phyloP scores from a whole-genome alignment of 257 asterid genomes.

The Nicotiana knightiana region DNA sequence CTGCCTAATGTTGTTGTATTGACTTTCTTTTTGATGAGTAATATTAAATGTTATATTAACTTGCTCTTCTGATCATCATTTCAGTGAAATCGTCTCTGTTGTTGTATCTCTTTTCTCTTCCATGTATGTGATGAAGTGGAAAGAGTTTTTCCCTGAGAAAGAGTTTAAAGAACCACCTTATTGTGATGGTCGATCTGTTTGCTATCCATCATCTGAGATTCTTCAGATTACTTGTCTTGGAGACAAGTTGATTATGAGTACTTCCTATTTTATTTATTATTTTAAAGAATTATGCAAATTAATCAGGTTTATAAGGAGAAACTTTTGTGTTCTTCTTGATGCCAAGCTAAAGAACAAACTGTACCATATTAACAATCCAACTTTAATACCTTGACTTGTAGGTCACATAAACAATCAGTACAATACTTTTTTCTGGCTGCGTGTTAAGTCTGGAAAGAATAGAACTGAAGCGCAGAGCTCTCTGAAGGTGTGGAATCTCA shows the following conservation, averaged over 20 bases:
- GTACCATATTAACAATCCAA: background rate
- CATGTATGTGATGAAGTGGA: conserved; percentile 63
- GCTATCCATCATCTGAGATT: conserved; percentile 68
- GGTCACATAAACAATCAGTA: conserved; percentile 93
- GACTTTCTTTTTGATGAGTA: background rate
- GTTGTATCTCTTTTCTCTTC: conserved; percentile 75
- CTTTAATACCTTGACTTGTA: conserved; percentile 22
- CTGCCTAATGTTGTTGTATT: background rate
- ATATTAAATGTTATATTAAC: background rate
- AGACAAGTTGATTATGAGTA: conserved; percentile 93
- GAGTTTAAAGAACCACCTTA: conserved; percentile 56
- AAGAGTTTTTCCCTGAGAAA: conserved; percentile 47
- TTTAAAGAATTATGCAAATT: background rate
- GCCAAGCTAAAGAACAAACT: background rate
- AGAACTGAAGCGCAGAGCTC: conserved; percentile 58
- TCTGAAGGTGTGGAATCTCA: conserved; percentile 46
- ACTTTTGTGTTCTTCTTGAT: background rate
- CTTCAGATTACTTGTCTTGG: conserved; percentile 84
- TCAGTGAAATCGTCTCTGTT: conserved; percentile 64
- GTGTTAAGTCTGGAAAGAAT: conserved; percentile 80
- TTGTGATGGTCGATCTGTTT: conserved; percentile 81
- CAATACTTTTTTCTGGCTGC: conserved; percentile 94
- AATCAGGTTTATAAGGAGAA: background rate
- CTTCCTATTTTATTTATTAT: background rate
- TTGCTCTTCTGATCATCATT: conserved; percentile 7